Base-by-base conservation (phyloP, 2,329 filamentous ascomycete genomes). In the Cladosporium sp. region DNA sequence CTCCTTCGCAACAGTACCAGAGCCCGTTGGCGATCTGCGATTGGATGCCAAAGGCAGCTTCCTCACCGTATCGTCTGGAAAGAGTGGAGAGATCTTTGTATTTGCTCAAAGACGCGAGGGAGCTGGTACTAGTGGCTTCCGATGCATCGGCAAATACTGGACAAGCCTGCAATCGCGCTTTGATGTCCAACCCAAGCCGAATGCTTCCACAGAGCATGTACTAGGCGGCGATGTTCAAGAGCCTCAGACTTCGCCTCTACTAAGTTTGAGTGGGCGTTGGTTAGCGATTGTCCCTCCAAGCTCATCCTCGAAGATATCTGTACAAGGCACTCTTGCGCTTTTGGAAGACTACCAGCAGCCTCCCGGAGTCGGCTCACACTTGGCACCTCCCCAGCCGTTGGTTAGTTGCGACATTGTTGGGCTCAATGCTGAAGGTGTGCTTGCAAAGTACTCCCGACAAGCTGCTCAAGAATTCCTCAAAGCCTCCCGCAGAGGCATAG, bases 101-200 rank as follows among this genome's bases (percentile, higher is more conserved):
- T 97, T 79, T 61, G 67, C 68, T 44, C 39, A 44, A 45, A 36
- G 19, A 15, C 51, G 39, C 17, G 37, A 44, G 13, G 35, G 28
- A 7, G 66, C 61, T 64, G 64, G 7, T 37, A 56, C 19, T 59
- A 66, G 10, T 9, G 61, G 64, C 2, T 87, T 84, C 68, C 77
- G 78, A 58, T 97, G 91, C 66, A 79, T 94, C 56, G 92, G 88
- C 19, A 99, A 99, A 74, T 77, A 95, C 17, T 99, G 94, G 94
- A 97, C 94, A 0, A 87, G 86, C 44, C 78, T 96, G 28, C 67
- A 70, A 57, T 61, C 60, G 17, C 45, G 58, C n/a, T 45, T 61
- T 2, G 61, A 61, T 28, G 37, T 50, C 4, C 34, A 50, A 28
- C n/a, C 40, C 12, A 60, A 56, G 36, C 53, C 58, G 9, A 61